phyloP scores from a whole-genome alignment of 768 basidiomycete genomes.

The Pleurotus pulmonarius region DNA sequence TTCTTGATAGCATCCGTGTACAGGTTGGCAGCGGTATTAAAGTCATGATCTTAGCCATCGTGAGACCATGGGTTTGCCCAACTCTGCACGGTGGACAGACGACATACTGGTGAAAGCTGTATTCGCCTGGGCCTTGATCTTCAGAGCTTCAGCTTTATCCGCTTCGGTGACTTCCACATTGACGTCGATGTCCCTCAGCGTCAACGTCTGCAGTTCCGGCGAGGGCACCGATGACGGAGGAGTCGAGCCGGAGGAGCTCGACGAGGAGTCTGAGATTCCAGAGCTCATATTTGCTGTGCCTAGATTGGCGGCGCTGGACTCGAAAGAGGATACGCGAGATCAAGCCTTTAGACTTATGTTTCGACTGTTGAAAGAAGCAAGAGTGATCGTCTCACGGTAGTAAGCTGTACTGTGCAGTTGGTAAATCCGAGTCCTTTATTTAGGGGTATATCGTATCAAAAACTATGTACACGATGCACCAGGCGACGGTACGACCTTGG shows the following conservation, averaged over 20 bases:
- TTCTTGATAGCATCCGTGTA: slow-evolving; percentile 84
- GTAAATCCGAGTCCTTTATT: not conserved
- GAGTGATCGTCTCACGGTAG: not conserved
- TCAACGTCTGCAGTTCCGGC: slow-evolving; percentile 51
- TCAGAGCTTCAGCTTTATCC: slow-evolving; percentile 62
- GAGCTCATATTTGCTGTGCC: slow-evolving; percentile 22
- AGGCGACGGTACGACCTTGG: not conserved
- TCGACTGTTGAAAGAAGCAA: not conserved
- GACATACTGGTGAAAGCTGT: slow-evolving; percentile 73
- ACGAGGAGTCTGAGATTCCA: slow-evolving; percentile 30
- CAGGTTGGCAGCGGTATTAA: slow-evolving; percentile 67
- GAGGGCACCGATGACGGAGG: slow-evolving; percentile 57
- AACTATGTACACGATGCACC: not conserved
- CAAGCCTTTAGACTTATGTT: too few species aligned
- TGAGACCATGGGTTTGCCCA: not conserved
- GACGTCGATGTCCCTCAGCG: slow-evolving; percentile 32
- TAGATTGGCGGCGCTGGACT: not conserved
- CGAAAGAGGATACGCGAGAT: not conserved
- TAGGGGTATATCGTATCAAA: not conserved
- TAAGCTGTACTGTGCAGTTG: not conserved
- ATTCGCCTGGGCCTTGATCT: slow-evolving; percentile 84
- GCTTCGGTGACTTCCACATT: slow-evolving; percentile 54
- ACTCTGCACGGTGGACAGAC: not conserved
- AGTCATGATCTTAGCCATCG: slow-evolving; percentile 57
- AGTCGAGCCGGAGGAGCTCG: slow-evolving; percentile 40